Evolutionary conservation across 2,329 filamentous ascomycete genomes (phyloP).

Genomic region (Gliomastix tumulicola): DNA sequence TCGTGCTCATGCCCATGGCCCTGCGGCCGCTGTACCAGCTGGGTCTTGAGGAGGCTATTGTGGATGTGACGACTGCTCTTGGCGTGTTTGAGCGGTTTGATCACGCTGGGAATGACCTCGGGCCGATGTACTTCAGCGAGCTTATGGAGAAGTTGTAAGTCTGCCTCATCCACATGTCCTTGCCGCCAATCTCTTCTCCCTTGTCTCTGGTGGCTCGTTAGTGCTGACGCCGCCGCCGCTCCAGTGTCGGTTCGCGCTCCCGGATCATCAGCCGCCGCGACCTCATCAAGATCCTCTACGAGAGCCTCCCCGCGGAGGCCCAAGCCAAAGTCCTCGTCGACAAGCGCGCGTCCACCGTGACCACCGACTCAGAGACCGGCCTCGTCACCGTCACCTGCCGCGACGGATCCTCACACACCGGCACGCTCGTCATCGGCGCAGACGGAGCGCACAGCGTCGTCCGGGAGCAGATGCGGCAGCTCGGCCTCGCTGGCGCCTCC

Average conservation of each 20-base stretch:
- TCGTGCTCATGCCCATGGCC: constrained; percentile 16
- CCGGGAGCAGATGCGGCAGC: constrained; percentile 12
- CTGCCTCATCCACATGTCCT: no score
- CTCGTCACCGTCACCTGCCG: background rate
- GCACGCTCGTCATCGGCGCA: constrained; percentile 9
- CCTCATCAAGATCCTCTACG: constrained; percentile 3
- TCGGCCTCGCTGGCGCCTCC: constrained; percentile 12
- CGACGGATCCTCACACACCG: background rate
- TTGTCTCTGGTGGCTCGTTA: no score
- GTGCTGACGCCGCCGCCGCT: no score
- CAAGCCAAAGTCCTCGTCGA: background rate
- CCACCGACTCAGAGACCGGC: background rate
- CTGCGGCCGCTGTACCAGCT: constrained; percentile 21
- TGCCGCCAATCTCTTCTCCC: no score
- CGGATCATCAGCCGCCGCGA: constrained; percentile 2
- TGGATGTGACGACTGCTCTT: constrained; percentile 1
- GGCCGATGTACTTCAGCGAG: no score
- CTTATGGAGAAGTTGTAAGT: no score
- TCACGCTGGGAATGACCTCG: no score
- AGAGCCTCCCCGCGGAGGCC: background rate
- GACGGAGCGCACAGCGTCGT: constrained; percentile 13
- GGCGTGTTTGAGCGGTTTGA: no score
- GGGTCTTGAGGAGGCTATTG: constrained; percentile 10
- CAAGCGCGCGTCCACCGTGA: background rate
- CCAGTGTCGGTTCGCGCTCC: constrained; percentile 2